Conservation (phyloP, 495 filamentous ascomycete species). For the Talaromyces thailandensis region DNA sequence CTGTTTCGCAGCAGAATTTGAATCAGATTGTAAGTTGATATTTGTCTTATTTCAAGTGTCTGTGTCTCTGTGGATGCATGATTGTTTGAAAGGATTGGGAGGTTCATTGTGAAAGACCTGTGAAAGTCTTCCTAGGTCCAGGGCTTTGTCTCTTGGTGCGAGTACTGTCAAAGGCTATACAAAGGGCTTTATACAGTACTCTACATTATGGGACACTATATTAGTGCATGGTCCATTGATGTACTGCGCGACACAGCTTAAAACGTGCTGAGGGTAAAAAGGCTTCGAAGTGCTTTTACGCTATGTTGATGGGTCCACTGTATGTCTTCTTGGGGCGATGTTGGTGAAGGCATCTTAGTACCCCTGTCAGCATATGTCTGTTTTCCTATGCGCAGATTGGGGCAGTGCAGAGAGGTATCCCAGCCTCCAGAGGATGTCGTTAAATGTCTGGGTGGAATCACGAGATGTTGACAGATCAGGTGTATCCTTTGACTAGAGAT, state of each 20-base stretch:
- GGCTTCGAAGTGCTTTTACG: not conserved
- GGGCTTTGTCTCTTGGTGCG: not conserved
- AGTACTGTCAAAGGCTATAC: not conserved
- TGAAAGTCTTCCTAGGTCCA: not conserved
- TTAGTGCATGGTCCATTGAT: not conserved
- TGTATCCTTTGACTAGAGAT: not conserved
- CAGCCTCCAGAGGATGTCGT: no score
- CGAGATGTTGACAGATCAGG: not conserved
- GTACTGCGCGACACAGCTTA: not conserved
- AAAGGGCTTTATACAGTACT: not conserved
- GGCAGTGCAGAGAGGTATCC: no score
- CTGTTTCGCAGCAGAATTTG: conserved; percentile 73
- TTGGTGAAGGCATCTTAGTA: not conserved
- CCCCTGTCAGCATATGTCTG: not conserved
- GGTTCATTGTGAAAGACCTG: not conserved
- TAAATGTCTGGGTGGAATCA: not conserved
- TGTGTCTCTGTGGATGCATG: not conserved
- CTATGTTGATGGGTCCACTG: not conserved
- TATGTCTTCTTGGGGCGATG: not conserved
- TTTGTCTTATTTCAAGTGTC: not conserved
- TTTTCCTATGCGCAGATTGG: not conserved
- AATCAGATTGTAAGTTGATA: conserved; percentile 78
- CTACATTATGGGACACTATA: not conserved
- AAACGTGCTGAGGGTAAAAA: not conserved
- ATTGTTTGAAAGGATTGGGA: not conserved